A percentile compares a stretch with the other conserved stretches of the same genome.
Conservation (phyloP, 345 rosid genomes). For the Populus pruinosa region DNA sequence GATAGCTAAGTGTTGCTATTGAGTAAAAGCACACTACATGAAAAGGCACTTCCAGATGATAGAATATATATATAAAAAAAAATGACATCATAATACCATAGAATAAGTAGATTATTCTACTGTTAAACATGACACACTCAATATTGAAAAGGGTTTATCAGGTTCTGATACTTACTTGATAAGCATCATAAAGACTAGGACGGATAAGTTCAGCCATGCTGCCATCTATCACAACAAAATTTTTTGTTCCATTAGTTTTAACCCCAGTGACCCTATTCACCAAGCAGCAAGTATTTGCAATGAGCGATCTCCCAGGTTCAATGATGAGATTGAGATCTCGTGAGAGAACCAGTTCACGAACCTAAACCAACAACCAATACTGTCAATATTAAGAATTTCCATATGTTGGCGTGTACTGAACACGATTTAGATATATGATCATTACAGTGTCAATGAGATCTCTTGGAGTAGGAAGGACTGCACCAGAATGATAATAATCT, state of each 20-base stretch:
- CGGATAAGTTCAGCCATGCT: conserved; percentile 99
- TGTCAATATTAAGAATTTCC: background rate
- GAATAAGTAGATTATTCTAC: background rate
- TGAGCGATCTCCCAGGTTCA: conserved; percentile 95
- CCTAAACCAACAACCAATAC: conserved; percentile 42
- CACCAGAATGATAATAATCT: conserved; percentile 82
- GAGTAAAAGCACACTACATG: background rate
- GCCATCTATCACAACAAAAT: conserved; percentile 88
- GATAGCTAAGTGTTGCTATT: background rate
- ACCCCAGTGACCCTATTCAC: conserved; percentile 93
- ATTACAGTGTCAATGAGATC: conserved; percentile 92
- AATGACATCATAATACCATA: background rate
- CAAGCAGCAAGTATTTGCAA: conserved; percentile 94
- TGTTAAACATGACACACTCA: background rate
- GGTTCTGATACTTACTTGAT: conserved; percentile 53
- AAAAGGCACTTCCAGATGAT: background rate
- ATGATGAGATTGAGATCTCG: conserved; percentile 74
- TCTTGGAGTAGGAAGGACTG: conserved; percentile 85
- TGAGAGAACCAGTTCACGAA: conserved; percentile 78
- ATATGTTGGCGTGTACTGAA: background rate
- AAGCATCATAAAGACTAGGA: conserved; percentile 95
- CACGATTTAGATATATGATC: conserved; percentile 15
- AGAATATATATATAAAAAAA: background rate
- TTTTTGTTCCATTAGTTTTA: conserved; percentile 91
- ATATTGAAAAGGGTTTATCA: background rate